Evolutionary conservation across 208 protist genomes (phyloP).

Genomic region (Acanthamoeba triangularis): DNA sequence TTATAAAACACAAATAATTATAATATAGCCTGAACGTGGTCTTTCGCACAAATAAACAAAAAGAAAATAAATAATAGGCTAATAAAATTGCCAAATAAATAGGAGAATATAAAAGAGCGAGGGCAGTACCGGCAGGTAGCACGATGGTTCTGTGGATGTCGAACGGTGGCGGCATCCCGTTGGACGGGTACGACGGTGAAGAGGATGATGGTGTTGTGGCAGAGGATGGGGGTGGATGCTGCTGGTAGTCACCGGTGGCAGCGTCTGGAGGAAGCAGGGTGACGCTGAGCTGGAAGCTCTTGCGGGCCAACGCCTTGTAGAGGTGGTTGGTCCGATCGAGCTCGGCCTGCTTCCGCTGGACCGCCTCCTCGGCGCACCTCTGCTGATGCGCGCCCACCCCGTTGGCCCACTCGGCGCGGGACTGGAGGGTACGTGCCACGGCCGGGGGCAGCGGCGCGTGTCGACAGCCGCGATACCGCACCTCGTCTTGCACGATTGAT

Average conservation of each 20-base stretch:
- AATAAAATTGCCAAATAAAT: background rate
- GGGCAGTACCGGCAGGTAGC: conserved; percentile 5
- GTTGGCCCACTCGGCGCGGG: background rate
- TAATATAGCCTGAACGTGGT: no score
- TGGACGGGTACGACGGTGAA: background rate
- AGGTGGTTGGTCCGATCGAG: conserved; percentile 35
- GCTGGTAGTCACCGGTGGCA: background rate
- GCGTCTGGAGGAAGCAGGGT: background rate
- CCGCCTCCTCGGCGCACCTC: background rate
- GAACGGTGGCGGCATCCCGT: background rate
- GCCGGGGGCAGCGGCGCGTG: background rate
- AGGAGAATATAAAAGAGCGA: background rate
- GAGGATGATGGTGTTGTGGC: background rate
- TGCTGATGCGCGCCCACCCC: no score
- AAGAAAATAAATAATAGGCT: no score
- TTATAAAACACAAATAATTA: no score
- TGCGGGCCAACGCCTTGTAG: conserved; percentile 29
- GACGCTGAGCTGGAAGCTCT: conserved; percentile 63
- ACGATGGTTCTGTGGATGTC: conserved; percentile 55
- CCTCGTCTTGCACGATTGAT: background rate
- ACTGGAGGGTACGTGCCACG: background rate
- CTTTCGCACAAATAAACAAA: no score
- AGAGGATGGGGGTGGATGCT: background rate
- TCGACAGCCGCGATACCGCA: background rate
- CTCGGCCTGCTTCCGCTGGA: conserved; percentile 43